Conservation (phyloP, 2,329 filamentous ascomycete genomes). For the Endothia cerciana region DNA sequence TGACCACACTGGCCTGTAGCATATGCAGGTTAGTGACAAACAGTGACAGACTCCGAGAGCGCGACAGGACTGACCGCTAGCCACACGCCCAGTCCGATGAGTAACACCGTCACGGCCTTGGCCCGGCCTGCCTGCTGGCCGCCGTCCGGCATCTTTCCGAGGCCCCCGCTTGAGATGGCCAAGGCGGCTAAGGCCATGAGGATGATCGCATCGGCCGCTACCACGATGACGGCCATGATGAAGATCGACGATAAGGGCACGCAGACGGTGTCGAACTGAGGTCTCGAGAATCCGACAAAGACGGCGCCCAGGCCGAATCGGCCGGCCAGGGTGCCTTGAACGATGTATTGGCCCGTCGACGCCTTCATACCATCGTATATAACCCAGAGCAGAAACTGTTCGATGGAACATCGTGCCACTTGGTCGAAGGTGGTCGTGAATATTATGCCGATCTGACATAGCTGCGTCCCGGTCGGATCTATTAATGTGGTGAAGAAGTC, state of each 20-base stretch:
- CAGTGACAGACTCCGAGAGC: background rate
- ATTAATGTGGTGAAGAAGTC: conserved; percentile 56
- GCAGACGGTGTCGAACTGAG: conserved; percentile 57
- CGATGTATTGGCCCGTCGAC: conserved; percentile 43
- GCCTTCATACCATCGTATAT: conserved; percentile 46
- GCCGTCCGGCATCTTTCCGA: conserved; percentile 39
- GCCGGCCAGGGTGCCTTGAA: conserved; percentile 51
- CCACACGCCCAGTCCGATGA: conserved; percentile 55
- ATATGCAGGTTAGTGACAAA: conserved; percentile 30
- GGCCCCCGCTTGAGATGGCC: conserved; percentile 43
- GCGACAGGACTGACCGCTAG: conserved; percentile 49
- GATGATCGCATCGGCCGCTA: conserved; percentile 51
- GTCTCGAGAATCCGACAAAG: conserved; percentile 58
- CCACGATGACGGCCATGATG: conserved; percentile 49
- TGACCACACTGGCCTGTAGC: conserved; percentile 52
- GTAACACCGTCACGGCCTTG: conserved; percentile 47
- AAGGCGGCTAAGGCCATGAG: conserved; percentile 46
- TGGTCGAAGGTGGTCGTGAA: conserved; percentile 62
- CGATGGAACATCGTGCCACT: conserved; percentile 54
- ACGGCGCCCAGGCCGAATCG: conserved; percentile 58
- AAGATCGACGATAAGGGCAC: conserved; percentile 50
- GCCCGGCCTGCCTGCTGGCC: conserved; percentile 37
- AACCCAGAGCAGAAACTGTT: conserved; percentile 59
- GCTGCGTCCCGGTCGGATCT: conserved; percentile 44
- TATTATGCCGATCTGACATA: conserved; percentile 56